Base-by-base conservation (phyloP, 176 grass and related monocot genomes). In the Typha latifolia region DNA sequence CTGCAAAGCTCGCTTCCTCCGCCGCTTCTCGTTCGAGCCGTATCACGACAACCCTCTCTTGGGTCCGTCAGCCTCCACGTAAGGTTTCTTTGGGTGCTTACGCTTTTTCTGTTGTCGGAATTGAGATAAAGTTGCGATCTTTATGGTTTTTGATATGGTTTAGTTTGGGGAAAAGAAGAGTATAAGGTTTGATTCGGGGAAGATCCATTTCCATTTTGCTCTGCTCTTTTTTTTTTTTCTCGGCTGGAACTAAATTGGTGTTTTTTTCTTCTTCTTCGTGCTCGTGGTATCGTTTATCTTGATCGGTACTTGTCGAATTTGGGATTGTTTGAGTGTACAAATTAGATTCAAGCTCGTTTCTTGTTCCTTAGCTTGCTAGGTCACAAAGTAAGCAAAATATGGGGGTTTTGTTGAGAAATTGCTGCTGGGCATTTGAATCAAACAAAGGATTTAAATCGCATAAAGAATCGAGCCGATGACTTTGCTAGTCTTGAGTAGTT, bases 21-120 rank as follows among this genome's bases (percentile, higher is more conserved):
- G 12, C 23, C 85, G 85, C 65, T 77, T 94, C 52, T 94, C 90
- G 49, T 94, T 94, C 69, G 82, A 94, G 85, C 90, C 90, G n/a
- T 75, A 84, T 82, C 87, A 72, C 78, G 85, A 94, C 79, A 94
- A 94, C 67, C 90, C 90, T 4, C 69, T 94, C 67, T 63, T 94
- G 66, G 90, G 90, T 9, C 90, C 90, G 14, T 66, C 90, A 3
- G 29, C 85, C 62, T 5, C 79, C 69, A 85, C 82, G 90, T 93
- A 83, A 81, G 76, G 8, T 15, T 68, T 73, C 10, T 13, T 49
- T 59, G 24, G 12, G 20, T 48, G 34, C 66, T 47, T 48, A 5
- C 21, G 6, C n/a, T 14, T 47, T 66, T 74, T 18, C 20, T 21
- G 13, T 57, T 18, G 10, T 19, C 22, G 20, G 16, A 20, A 57